These are phyloP conservation scores for Tephrocybe sp. DNA, from an alignment of 768 basidiomycete species.

Conservation along the genomic window DNA sequence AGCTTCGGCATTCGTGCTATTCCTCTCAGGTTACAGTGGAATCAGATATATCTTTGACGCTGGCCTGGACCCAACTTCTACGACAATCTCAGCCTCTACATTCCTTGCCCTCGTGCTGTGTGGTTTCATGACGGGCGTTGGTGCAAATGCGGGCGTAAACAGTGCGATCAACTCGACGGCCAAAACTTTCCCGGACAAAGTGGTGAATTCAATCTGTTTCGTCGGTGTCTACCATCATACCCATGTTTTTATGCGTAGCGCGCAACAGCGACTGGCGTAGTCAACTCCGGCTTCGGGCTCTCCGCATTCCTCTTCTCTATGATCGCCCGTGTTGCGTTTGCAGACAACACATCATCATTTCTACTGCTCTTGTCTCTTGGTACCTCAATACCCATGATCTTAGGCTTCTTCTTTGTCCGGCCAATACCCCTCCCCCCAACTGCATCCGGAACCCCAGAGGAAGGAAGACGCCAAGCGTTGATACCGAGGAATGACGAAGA, in stretches of 20 bases:
- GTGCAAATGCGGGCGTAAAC: conserved; percentile 70
- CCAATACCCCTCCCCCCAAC: conserved; percentile 56
- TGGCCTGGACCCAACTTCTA: conserved; percentile 37
- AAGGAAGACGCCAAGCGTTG: neutral
- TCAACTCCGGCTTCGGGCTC: conserved; percentile 88
- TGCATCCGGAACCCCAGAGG: neutral
- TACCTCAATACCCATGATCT: conserved; percentile 74
- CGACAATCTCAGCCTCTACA: conserved; percentile 39
- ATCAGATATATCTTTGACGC: conserved; percentile 67
- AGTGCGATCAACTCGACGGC: conserved; percentile 79
- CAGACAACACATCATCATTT: conserved; percentile 78
- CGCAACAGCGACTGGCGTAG: conserved; percentile 73
- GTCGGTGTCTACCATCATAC: conserved; percentile 1
- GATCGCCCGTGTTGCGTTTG: conserved; percentile 67
- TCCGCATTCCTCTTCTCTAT: conserved; percentile 90
- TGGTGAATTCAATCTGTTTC: conserved; percentile 42
- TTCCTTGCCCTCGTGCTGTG: conserved; percentile 58
- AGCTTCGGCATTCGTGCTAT: conserved; percentile 52
- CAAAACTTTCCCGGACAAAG: conserved; percentile 73
- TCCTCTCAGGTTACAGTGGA: conserved; percentile 73
- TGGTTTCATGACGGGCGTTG: conserved; percentile 73
- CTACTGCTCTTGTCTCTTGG: conserved; percentile 75
- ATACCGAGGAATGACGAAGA: too few relatives aligned
- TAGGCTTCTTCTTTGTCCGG: conserved; percentile 73
- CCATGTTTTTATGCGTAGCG: conserved; percentile 46